A percentile compares a stretch with the other conserved stretches of the same genome.
Evolutionary conservation across 1,284 basidiomycete genomes (phyloP).

Genomic region (Stygiomarasmius scandens): DNA sequence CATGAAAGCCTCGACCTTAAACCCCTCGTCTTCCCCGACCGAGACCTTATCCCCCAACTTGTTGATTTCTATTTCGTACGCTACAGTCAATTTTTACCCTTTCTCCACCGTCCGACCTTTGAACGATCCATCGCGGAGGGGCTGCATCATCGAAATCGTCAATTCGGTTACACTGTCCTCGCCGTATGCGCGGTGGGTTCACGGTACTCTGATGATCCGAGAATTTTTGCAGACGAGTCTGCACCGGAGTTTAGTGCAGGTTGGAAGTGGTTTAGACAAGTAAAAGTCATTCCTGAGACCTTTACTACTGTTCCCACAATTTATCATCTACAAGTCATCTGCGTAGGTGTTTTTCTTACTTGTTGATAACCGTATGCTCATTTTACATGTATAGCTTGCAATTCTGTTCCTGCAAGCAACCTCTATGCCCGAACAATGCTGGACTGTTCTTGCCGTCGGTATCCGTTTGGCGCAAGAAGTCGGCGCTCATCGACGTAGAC

Average conservation of each 20-base stretch:
- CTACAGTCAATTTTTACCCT: not conserved
- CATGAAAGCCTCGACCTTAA: not conserved
- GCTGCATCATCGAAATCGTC: not conserved
- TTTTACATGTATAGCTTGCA: not conserved
- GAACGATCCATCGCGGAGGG: not conserved
- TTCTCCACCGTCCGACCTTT: slow-evolving; percentile 2
- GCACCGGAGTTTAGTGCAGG: slow-evolving; percentile 48
- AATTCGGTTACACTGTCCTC: slow-evolving; percentile 1
- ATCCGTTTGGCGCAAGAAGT: slow-evolving; percentile 1
- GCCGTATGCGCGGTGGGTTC: not conserved
- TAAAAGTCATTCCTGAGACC: slow-evolving; percentile 46
- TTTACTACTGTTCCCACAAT: slow-evolving; percentile 50
- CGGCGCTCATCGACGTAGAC: not conserved
- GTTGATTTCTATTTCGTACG: not conserved
- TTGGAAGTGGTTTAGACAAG: slow-evolving; percentile 54
- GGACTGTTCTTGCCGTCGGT: not conserved
- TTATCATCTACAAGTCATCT: slow-evolving; percentile 56
- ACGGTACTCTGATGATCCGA: slow-evolving; percentile 1
- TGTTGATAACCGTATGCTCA: not conserved
- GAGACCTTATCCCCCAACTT: not conserved
- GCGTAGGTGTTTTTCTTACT: slow-evolving; percentile 23
- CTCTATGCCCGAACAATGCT: slow-evolving; percentile 8
- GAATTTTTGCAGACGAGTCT: slow-evolving; percentile 14
- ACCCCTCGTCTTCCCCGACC: not conserved
- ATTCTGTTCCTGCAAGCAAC: slow-evolving; percentile 13